Percentiles rank a stretch among this genome's conserved stretches.
Conservation (phyloP, 305 asterid species). For the Ilex paraguariensis region DNA sequence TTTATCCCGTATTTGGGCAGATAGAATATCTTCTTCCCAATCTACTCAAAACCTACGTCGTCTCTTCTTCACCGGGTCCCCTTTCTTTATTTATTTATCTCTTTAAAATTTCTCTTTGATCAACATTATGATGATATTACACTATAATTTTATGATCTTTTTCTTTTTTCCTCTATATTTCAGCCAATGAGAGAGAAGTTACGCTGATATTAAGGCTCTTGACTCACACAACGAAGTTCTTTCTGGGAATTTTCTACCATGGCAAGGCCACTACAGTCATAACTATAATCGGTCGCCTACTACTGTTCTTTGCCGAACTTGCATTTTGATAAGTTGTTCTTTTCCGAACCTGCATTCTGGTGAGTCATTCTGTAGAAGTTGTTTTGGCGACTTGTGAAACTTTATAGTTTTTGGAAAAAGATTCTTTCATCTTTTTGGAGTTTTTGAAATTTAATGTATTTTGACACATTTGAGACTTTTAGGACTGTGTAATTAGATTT, state of each 20-base stretch:
- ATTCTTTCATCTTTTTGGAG: no score
- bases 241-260: constrained; percentile 75
- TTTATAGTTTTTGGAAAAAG: no score
- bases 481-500: constrained; percentile 4
- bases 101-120: neutral
- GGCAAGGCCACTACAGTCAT: constrained; percentile 73
- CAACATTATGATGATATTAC: no score
- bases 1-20: no score
- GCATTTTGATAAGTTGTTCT: no score
- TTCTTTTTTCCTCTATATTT: neutral
- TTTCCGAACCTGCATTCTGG: no score
- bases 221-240: constrained; percentile 63
- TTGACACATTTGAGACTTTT: no score
- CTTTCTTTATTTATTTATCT: neutral
- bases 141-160: neutral
- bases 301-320: no score
- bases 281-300: constrained; percentile 70
- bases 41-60: constrained; percentile 65
- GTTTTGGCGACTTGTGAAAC: no score
- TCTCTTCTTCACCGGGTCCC: constrained; percentile 64
- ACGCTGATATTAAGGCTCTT: constrained; percentile 64
- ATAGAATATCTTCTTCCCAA: constrained; percentile 40
- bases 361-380: no score
- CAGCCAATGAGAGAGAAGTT: constrained; percentile 81
- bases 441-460: no score